Evolutionary conservation across 1,284 basidiomycete species (phyloP).

Genomic region (Agaricales sp.): DNA sequence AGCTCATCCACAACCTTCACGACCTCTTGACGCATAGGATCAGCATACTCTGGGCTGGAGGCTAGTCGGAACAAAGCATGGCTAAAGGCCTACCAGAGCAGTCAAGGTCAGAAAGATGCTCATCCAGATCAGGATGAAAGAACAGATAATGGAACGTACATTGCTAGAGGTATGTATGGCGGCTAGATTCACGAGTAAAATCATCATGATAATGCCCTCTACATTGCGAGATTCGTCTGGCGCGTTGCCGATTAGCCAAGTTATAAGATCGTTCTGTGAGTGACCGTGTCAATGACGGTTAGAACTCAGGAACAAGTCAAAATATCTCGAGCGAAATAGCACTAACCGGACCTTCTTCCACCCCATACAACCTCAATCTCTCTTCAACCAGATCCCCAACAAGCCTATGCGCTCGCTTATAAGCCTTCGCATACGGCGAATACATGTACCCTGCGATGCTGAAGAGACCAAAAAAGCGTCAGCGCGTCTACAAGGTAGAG

Average conservation of each 20-base stretch:
- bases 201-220: neutral
- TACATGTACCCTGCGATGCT: neutral
- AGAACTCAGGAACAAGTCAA: neutral
- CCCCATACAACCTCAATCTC: neutral
- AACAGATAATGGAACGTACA: neutral
- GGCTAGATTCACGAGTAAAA: neutral
- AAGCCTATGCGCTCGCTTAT: neutral
- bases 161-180: conserved; percentile 4
- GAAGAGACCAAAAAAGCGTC: no score
- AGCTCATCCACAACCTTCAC: conserved; percentile 15
- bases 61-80: conserved; percentile 21
- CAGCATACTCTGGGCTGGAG: conserved; percentile 18
- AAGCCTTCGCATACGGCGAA: neutral
- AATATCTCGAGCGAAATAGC: neutral
- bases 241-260: neutral
- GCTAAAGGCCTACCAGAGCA: conserved; percentile 15
- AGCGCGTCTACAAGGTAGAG: no score
- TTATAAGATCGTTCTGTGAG: neutral
- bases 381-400: neutral
- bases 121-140: conserved; percentile 7
- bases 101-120: neutral
- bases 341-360: neutral
- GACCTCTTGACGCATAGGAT: conserved; percentile 22
- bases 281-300: neutral
- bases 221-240: neutral